phyloP scores from a whole-genome alignment of 441 rosid species.

The Euphorbia corollata region DNA sequence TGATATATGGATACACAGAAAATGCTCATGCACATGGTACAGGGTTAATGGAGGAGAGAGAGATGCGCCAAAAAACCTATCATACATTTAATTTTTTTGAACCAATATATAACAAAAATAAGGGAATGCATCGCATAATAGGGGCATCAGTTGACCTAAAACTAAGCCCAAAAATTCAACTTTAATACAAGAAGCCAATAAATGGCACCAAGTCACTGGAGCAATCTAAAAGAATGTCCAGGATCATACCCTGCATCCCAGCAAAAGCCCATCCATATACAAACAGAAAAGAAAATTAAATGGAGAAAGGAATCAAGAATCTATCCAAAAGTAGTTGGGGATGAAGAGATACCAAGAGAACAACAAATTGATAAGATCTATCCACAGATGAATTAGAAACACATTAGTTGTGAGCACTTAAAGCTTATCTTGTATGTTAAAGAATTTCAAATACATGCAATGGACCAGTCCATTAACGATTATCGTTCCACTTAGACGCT shows the following conservation, averaged over 20 bases:
- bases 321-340: neutral
- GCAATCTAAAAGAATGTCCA: neutral
- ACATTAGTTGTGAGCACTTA: neutral
- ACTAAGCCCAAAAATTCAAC: neutral
- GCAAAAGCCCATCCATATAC: neutral
- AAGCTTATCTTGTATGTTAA: no score
- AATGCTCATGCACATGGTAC: neutral
- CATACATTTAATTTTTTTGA: neutral
- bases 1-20: neutral
- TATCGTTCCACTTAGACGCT: neutral
- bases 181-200: neutral
- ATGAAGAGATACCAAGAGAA: neutral
- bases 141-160: neutral
- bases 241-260: neutral
- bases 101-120: neutral
- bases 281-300: neutral
- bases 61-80: neutral
- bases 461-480: neutral
- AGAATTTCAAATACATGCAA: neutral
- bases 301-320: neutral
- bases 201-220: neutral
- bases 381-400: neutral
- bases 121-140: neutral
- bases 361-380: neutral
- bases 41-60: neutral